Base-by-base conservation (phyloP, 1,284 basidiomycete genomes). In the Fomitopsis schrenkii region DNA sequence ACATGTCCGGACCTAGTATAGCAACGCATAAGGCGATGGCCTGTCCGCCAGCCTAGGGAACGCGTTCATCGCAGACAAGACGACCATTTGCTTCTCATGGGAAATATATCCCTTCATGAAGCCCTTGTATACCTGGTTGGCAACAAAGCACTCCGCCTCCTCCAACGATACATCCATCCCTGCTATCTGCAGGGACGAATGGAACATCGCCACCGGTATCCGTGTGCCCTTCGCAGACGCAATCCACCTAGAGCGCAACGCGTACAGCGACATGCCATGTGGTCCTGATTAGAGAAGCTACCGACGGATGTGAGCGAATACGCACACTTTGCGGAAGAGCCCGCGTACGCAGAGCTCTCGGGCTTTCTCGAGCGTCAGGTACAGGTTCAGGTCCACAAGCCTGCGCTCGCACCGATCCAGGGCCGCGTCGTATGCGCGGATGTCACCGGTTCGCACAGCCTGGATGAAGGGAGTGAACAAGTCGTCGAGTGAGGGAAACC, bases 101-200 rank as follows among this genome's bases (percentile, higher is more conserved):
- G 94, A 95, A 70, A 99, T 97, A 75, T 98, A 98, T 5, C 97
- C 97, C 61, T 91, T 85, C 73, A 98, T 90, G 73, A 90, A 94
- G 3, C 93, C 94, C 78, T 91, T 93, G 77, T 90, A 94, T 45
- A 98, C 92, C 90, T 97, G 91, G 71, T 95, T 96, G 17, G 95
- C 95, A 8, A 98, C 82, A 60, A 95, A 81, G 75, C 97, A 98
- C 75, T 98, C 97, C 17, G 94, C 90, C 76, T 98, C 97, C 64
- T 93, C 93, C 58, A 79, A 67, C 19, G 77, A 71, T 38, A 85
- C 79, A 22, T 86, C 82, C 64, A 82, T 78, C 5, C 90, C 90
- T 15, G 89, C 87, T 59, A 93, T 74, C 53, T 76, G 77, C 56
- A 95, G 76, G 2, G 90, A 89, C 3, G 80, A 78, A 66, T 90